Percentiles rank a stretch among this genome's conserved stretches.
Conservation (phyloP, 2,329 filamentous ascomycete genomes). For the Aspergillus amoenus region DNA sequence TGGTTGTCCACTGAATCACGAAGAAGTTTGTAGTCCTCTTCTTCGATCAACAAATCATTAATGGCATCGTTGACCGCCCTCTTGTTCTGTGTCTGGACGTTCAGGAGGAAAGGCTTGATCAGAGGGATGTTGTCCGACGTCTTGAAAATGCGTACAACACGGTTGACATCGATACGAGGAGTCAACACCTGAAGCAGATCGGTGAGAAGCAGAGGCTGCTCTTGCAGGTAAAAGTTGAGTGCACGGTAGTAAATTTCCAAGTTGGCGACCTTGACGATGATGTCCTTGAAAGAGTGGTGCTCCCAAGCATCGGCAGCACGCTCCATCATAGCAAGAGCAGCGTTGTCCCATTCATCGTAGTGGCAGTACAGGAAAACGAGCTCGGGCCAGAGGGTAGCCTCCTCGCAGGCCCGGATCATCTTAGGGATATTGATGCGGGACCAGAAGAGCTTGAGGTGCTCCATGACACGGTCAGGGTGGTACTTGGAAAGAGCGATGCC, state of each 20-base stretch:
- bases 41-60: slow-evolving; percentile 95
- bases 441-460: slow-evolving; percentile 99
- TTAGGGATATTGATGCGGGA: slow-evolving; percentile 96
- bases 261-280: slow-evolving; percentile 95
- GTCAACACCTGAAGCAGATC: slow-evolving; percentile 90
- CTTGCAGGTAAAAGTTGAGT: slow-evolving; percentile 94
- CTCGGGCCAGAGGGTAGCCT: slow-evolving; percentile 95
- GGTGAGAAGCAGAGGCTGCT: slow-evolving; percentile 93
- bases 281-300: slow-evolving; percentile 99
- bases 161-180: slow-evolving; percentile 94
- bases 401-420: slow-evolving; percentile 89
- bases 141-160: slow-evolving; percentile 98
- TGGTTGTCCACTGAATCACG: slow-evolving; percentile 98
- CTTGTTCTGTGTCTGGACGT: slow-evolving; percentile 97
- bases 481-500: slow-evolving; percentile 93
- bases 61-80: slow-evolving; percentile 96
- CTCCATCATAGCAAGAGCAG: slow-evolving; percentile 96
- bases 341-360: slow-evolving; percentile 98
- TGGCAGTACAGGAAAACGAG: slow-evolving; percentile 97
- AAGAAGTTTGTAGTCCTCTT: slow-evolving; percentile 98
- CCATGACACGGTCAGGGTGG: slow-evolving; percentile 93
- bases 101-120: slow-evolving; percentile 98
- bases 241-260: slow-evolving; percentile 98
- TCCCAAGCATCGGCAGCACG: slow-evolving; percentile 97
- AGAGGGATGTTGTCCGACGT: slow-evolving; percentile 97